Base-by-base conservation (phyloP, 2,329 filamentous ascomycete genomes). In the Nannizziopsis barbatae region DNA sequence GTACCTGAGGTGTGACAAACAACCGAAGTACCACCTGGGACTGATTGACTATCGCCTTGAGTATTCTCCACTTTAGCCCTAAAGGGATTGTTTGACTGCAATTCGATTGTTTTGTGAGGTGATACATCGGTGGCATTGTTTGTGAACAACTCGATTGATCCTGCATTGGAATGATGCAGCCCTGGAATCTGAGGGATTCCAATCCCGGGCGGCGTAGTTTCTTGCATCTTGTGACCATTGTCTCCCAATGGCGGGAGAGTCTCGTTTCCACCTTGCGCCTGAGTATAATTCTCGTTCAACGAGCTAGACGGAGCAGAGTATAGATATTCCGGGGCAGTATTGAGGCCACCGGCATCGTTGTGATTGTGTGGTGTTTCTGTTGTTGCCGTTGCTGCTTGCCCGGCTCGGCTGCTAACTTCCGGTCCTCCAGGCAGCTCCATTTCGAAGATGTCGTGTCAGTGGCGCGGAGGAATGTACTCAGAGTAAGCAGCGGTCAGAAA, bases 81-180 rank as follows among this genome's bases (percentile, higher is more conserved):
- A 17, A 50, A 50, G 22, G 47, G 47, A 45, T 50, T 50, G 32
- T 50, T 50, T 27, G 47, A 50, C 33, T 48, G 46, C 11, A 48
- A 20, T 22, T 48, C 36, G 15, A 41, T 35, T 9, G 36, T 41
- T 27, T 35, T 38, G 5, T 27, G 36, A 35, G 37, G 27, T 17
- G 45, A 35, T 8, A 22, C 12, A 35, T 33, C 15, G 7, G 27
- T 9, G 7, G n/a, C 10, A 41, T 22, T 47, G 17, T 17, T 35
- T n/a, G 12, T 14, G 41, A 41, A 41, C 14, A 12, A 14, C 15
- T 36, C 37, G 17, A 33, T 15, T 8, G 17, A 8, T 41, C 15
- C 36, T 11, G 14, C 12, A 31, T 20, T 18, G 20, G 35, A 5
- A 12, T 40, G 45, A 33, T 33, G 31, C 11, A 15, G 36, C 12